Evolutionary conservation across 208 protist genomes (phyloP).

Genomic region (Crithidia sp.): DNA sequence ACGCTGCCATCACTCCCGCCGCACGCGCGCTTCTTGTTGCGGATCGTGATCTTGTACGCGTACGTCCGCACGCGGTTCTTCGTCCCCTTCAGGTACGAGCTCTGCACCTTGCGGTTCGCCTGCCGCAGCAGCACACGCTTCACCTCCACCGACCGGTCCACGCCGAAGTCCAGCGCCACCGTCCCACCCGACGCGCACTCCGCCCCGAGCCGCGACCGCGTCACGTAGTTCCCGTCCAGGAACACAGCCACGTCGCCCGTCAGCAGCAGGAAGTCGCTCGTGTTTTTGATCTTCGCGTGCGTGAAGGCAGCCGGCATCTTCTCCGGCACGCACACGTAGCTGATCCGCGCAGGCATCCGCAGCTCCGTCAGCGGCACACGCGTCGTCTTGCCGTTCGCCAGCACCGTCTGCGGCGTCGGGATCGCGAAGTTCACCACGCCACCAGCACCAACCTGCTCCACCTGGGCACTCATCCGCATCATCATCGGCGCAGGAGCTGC

Average conservation of each 20-base stretch:
- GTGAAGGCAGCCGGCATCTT: slow-evolving; percentile 27
- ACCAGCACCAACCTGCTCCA: slow-evolving; percentile 26
- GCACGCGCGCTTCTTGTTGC: slow-evolving; percentile 31
- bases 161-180: slow-evolving; percentile 30
- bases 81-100: slow-evolving; percentile 25
- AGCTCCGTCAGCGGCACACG: slow-evolving; percentile 32
- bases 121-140: slow-evolving; percentile 36
- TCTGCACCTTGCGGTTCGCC: slow-evolving; percentile 28
- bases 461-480: neutral
- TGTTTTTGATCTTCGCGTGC: slow-evolving; percentile 26
- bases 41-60: slow-evolving; percentile 28
- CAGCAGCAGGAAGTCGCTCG: slow-evolving; percentile 29
- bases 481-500: slow-evolving; percentile 25
- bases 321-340: slow-evolving; percentile 30
- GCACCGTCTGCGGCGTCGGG: slow-evolving; percentile 25
- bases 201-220: slow-evolving; percentile 17
- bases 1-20: slow-evolving; percentile 10
- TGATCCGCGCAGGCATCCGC: slow-evolving; percentile 24
- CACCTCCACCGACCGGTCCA: slow-evolving; percentile 31
- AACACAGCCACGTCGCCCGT: slow-evolving; percentile 29
- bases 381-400: slow-evolving; percentile 31
- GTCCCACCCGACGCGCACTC: slow-evolving; percentile 23
- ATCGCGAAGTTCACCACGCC: slow-evolving; percentile 32
- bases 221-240: slow-evolving; percentile 34
- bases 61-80: slow-evolving; percentile 24